A percentile compares a stretch with the other conserved stretches of the same genome.
Evolutionary conservation across 2,329 filamentous ascomycete species (phyloP).

Genomic region (Exophiala sp.): DNA sequence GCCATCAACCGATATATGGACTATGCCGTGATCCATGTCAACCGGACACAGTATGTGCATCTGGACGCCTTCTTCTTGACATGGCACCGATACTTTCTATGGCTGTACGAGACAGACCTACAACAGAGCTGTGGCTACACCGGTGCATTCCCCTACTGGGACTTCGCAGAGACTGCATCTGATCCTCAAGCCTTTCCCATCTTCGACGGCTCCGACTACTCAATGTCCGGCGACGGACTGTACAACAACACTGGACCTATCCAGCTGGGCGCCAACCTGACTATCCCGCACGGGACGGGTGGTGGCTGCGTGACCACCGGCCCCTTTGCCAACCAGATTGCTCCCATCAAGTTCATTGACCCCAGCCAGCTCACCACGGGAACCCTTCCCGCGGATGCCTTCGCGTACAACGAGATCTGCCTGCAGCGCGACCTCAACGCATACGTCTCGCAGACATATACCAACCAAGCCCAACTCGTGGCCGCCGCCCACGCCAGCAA

Average conservation of each 20-base stretch:
- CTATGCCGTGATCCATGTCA: constrained; percentile 39
- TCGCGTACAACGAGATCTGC: constrained; percentile 27
- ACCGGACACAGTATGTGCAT: constrained; percentile 36
- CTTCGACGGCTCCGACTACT: constrained; percentile 37
- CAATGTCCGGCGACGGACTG: constrained; percentile 32
- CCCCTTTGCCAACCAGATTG: constrained; percentile 28
- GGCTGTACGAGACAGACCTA: constrained; percentile 41
- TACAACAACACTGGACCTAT: constrained; percentile 24
- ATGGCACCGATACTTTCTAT: constrained; percentile 44
- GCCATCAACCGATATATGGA: constrained; percentile 37
- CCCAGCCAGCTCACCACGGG: constrained; percentile 20
- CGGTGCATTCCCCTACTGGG: constrained; percentile 42
- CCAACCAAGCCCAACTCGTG: constrained; percentile 20
- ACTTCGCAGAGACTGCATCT: constrained; percentile 33
- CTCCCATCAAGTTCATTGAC: constrained; percentile 25
- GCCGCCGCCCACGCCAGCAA: constrained; percentile 25
- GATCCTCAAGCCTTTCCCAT: constrained; percentile 30
- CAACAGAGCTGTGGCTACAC: constrained; percentile 43
- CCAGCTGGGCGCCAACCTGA: constrained; percentile 18
- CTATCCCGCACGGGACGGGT: constrained; percentile 28
- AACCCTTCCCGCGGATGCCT: constrained; percentile 21
- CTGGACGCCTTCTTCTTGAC: constrained; percentile 37
- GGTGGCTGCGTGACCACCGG: constrained; percentile 30
- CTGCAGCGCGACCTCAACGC: constrained; percentile 28
- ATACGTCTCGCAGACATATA: constrained; percentile 27